These are phyloP conservation scores for Tulasnella sp. DNA, from an alignment of 768 basidiomycete species.

Conservation along the genomic window DNA sequence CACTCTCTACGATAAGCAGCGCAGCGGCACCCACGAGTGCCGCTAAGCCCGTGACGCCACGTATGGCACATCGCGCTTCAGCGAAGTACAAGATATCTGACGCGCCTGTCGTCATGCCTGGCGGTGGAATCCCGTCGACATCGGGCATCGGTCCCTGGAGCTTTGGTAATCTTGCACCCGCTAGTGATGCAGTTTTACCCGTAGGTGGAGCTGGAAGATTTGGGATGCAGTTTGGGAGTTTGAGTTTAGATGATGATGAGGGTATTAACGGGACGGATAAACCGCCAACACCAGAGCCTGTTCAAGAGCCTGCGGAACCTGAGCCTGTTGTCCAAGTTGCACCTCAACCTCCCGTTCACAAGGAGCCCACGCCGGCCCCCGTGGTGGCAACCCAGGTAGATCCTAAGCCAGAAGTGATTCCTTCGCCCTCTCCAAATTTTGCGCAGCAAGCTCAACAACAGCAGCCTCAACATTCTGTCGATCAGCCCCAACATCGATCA, in stretches of 20 bases:
- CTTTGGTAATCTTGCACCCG: conserved; percentile 6
- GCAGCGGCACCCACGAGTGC: conserved; percentile 20
- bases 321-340: background rate
- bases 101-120: conserved; percentile 72
- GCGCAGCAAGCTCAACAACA: conserved; percentile 2
- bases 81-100: conserved; percentile 58
- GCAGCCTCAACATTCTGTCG: background rate
- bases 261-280: background rate
- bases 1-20: conserved; percentile 22
- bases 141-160: conserved; percentile 3
- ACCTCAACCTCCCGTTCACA: too few relatives aligned
- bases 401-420: background rate
- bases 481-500: background rate
- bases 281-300: background rate
- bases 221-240: conserved; percentile 84
- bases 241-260: conserved; percentile 51
- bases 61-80: conserved; percentile 46
- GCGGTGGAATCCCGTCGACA: conserved; percentile 5
- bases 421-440: background rate
- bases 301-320: background rate
- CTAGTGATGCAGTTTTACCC: background rate
- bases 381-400: background rate
- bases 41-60: conserved; percentile 31
- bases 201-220: conserved; percentile 42
- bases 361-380: background rate